Evolutionary conservation across 805 yeast species (phyloP), one percentile per base, ranked within the genome.

Genomic region (Cyberlindnera japonica): DNA sequence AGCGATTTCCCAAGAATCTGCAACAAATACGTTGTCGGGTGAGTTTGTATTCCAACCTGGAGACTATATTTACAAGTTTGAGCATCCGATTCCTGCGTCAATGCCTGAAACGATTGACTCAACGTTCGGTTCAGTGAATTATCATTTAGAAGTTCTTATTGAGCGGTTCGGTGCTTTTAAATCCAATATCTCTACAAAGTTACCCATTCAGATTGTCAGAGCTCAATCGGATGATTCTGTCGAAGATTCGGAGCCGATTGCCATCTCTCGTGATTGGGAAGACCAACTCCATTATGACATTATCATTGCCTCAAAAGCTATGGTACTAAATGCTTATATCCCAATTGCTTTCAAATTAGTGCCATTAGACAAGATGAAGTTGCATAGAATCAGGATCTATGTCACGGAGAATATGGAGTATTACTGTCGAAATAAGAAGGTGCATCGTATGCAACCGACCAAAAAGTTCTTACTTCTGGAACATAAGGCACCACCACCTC

Each of bases 241-340:
- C 18, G 98, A 93, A 58, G 91, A 85, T 55, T 81, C 83, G 47
- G 99, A 93, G 58, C 98, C 99, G 0, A 91, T 93, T 39, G 85
- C 88, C 5, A 88, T 93, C 26, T 73, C 83, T 20, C 72, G 95
- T 44, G 91, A 86, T 49, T 93, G 99, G 99, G 98, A 91, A 60
- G 89, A 86, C 58, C 87, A 85, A 58, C 63, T 93, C 23, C 81
- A 81, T 50, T 93, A 93, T 58, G 97, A 93, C 55, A 88, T 93
- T 32, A 79, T 89, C 15, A 81, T 93, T 39, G 95, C 95, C 2
- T 86, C 96, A 20, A 93, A 91, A 59, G 81, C 89, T 20, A 79
- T 93, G 39, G 81, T 95, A 8, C 69, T 93, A 36, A 89, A 95
- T 58, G 80, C 91, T 3, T 79, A 75, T 52, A 64, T 93, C 38